Conservation (phyloP, 495 filamentous ascomycete species). For the Sordaria brevicollis region DNA sequence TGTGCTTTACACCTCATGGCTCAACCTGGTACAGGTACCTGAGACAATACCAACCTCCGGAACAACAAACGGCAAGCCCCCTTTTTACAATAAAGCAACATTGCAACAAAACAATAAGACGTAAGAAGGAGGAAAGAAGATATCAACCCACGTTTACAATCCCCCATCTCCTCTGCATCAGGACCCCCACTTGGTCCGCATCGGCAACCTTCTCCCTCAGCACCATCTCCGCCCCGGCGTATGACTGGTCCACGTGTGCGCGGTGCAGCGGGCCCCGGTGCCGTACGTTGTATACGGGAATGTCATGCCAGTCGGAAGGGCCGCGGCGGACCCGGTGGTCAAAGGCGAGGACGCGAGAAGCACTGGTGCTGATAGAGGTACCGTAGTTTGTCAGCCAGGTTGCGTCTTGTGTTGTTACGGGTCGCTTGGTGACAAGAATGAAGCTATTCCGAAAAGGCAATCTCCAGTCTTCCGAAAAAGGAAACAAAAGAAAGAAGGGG, state of each 20-base stretch:
- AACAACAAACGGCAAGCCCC: background rate
- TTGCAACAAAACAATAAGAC: background rate
- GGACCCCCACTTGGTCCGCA: conserved; percentile 25
- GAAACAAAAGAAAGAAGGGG: conserved; percentile 3
- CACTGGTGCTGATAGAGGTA: conserved; percentile 46
- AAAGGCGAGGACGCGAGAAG: conserved; percentile 52
- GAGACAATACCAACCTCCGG: background rate
- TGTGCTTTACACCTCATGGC: background rate
- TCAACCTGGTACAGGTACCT: background rate
- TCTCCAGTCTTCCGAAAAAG: conserved; percentile 1
- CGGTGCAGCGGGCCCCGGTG: conserved; percentile 52
- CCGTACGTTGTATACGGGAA: conserved; percentile 15
- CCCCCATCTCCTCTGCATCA: conserved; percentile 51
- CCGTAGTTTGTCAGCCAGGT: background rate
- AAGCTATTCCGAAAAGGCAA: conserved; percentile 1
- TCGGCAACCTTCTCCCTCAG: conserved; percentile 43
- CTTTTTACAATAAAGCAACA: background rate
- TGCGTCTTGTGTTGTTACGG: background rate
- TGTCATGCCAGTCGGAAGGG: conserved; percentile 25
- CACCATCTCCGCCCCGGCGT: conserved; percentile 43
- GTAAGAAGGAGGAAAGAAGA: background rate
- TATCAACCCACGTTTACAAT: conserved; percentile 52
- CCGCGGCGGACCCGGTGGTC: conserved; percentile 62
- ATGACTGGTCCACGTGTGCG: conserved; percentile 66
- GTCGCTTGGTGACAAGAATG: background rate